Base-by-base conservation (phyloP, 331 rosid genomes). In the Telfairia occidentalis region DNA sequence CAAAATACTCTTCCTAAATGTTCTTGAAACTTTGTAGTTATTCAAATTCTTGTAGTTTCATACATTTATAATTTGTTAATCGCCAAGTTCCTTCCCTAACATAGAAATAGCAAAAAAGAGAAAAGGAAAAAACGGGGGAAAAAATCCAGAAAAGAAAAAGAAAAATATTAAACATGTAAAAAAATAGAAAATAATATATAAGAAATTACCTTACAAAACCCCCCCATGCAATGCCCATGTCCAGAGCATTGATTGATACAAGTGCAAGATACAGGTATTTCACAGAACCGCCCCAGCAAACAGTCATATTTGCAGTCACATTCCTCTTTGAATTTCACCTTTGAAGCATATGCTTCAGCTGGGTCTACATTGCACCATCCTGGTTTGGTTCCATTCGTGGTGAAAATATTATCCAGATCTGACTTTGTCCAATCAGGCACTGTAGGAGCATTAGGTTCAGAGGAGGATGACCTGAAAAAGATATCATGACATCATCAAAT, bases 281-380 rank as follows among this genome's bases (percentile, higher is more conserved):
- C 98, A 75, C 98, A 94, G 32, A 94, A 85, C 73, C 74, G 77
- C 26, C 98, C 98, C 82, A 75, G 72, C 19, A 80, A 82, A 82
- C 98, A 84, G 79, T 94, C 98, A 48, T 88, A 94, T 78, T 86
- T 87, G 87, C 98, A 94, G 81, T 91, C 85, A 81, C 98, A 94
- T 81, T 88, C 96, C 82, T 81, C 92, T 84, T 94, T 94, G 83
- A 86, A 81, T 74, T 82, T 64, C 40, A 81, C 88, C 86, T 91
- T 94, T 45, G 76, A 84, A 77, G 90, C 90, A 85, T 94, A 90
- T 5, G 82, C 96, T 79, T 92, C 93, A 69, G 75, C 86, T 46
- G 98, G 98, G 59, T 94, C 96, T 19, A 94, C 96, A 79, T 94
- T 94, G 83, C 98, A 94, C 98, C 98, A 94, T 70, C 98, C 98